Conservation (phyloP, 306 rosid species). For the Benincasa hispida region DNA sequence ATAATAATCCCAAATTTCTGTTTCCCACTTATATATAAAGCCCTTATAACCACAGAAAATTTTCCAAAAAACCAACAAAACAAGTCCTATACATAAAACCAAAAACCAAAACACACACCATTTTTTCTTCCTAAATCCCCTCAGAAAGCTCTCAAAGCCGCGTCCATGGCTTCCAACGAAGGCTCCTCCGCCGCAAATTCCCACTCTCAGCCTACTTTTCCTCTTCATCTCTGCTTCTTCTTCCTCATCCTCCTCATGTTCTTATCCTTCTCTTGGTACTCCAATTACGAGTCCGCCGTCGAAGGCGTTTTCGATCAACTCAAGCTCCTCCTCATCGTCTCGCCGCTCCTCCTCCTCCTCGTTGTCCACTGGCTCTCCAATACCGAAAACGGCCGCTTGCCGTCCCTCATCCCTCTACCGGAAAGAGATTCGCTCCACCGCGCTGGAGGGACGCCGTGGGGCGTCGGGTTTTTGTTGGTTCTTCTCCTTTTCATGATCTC, state of each 20-base stretch:
- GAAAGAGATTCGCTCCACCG: slow-evolving; percentile 44
- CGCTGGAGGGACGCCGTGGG: slow-evolving; percentile 86
- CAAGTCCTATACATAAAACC: background rate
- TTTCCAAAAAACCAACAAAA: background rate
- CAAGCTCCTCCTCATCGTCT: slow-evolving; percentile 41
- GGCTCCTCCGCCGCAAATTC: slow-evolving; percentile 9
- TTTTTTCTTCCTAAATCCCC: background rate
- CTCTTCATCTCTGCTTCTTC: slow-evolving; percentile 50
- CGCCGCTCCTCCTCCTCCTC: slow-evolving; percentile 44
- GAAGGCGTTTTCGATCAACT: slow-evolving; percentile 47
- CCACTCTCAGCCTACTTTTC: slow-evolving; percentile 23
- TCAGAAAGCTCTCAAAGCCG: background rate
- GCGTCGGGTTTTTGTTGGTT: slow-evolving; percentile 59
- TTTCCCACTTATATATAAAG: background rate
- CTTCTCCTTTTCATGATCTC: slow-evolving; percentile 54
- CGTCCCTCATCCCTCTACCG: slow-evolving; percentile 30
- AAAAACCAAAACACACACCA: background rate
- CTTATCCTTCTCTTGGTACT: slow-evolving; percentile 50
- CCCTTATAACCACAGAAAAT: background rate
- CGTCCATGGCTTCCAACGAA: background rate
- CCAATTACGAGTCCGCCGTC: slow-evolving; percentile 41
- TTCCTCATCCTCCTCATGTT: slow-evolving; percentile 38
- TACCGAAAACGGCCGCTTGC: slow-evolving; percentile 4
- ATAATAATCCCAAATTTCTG: background rate
- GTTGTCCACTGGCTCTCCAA: slow-evolving; percentile 38